Percentiles rank a stretch among this genome's conserved stretches.
Conservation (phyloP, 768 basidiomycete genomes). For the Glaciozyma martinii region DNA sequence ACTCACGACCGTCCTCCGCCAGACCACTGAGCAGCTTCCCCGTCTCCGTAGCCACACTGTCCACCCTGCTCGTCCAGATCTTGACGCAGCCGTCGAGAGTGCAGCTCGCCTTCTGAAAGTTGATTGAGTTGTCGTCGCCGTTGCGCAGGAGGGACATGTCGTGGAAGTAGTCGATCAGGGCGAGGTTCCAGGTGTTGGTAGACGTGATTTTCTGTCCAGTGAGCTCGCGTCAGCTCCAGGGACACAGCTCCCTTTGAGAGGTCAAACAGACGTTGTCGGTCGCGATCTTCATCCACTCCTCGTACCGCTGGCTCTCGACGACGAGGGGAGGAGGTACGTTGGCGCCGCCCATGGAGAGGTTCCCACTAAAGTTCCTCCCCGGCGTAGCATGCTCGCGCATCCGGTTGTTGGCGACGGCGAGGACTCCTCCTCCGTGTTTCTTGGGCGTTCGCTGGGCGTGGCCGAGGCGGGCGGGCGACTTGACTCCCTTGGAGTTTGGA, state of each 20-base stretch:
- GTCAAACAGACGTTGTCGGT: conserved; percentile 71
- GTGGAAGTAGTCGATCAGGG: conserved; percentile 96
- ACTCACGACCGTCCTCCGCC: conserved; percentile 53
- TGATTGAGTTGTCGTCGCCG: conserved; percentile 83
- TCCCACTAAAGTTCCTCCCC: neutral
- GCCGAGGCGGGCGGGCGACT: neutral
- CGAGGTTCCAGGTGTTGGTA: conserved; percentile 94
- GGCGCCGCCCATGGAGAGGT: neutral
- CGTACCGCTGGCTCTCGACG: conserved; percentile 40
- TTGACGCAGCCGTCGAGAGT: conserved; percentile 98
- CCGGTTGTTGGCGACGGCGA: conserved; percentile 15
- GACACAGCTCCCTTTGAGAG: neutral
- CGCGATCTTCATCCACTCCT: conserved; percentile 99
- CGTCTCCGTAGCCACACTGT: conserved; percentile 91
- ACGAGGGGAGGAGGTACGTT: conserved; percentile 11
- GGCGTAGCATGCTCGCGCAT: neutral
- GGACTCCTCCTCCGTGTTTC: neutral
- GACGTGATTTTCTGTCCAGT: conserved; percentile 87
- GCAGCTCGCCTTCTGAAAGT: conserved; percentile 96
- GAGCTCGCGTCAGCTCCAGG: no score
- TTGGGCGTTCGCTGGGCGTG: neutral
- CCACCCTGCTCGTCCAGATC: conserved; percentile 97
- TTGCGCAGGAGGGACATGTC: conserved; percentile 94
- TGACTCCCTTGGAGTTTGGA: neutral
- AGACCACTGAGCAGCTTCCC: conserved; percentile 90